Conservation (phyloP, 2,329 filamentous ascomycete genomes). For the Calycina herbarum region DNA sequence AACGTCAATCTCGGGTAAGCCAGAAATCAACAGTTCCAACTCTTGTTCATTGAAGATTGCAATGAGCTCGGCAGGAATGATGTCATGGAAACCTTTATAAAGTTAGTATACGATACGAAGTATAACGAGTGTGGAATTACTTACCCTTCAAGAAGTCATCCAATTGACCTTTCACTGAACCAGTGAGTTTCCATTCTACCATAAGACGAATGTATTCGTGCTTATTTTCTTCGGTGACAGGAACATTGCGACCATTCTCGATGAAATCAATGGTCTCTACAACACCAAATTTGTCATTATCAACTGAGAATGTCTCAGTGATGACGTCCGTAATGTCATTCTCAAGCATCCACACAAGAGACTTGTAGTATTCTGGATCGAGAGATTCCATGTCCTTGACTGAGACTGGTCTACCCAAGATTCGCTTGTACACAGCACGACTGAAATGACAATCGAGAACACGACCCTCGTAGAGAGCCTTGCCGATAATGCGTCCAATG, state of each 20-base stretch:
- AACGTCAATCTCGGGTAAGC: conserved; percentile 93
- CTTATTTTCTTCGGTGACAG: conserved; percentile 97
- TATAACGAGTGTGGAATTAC: conserved; percentile 25
- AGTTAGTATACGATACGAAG: conserved; percentile 35
- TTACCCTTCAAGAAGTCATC: conserved; percentile 84
- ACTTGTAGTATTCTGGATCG: conserved; percentile 98
- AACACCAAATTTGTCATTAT: conserved; percentile 91
- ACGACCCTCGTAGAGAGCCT: conserved; percentile 93
- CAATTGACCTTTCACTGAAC: conserved; percentile 91
- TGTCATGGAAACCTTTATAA: conserved; percentile 83
- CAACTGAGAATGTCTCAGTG: conserved; percentile 91
- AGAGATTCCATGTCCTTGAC: conserved; percentile 99
- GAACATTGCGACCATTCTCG: conserved; percentile 83
- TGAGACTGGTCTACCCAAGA: conserved; percentile 90
- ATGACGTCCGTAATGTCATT: conserved; percentile 99
- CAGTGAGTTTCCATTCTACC: conserved; percentile 88
- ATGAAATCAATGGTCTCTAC: conserved; percentile 84
- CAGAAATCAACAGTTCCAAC: conserved; percentile 92
- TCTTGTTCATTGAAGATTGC: conserved; percentile 99
- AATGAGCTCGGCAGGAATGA: conserved; percentile 90
- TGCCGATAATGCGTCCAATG: conserved; percentile 96
- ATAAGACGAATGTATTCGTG: conserved; percentile 94
- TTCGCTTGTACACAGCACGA: conserved; percentile 96
- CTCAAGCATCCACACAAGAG: conserved; percentile 95
- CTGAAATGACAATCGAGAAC: conserved; percentile 99